Base-by-base conservation (phyloP, 768 basidiomycete species). In the Podaxis carcinomalis region DNA sequence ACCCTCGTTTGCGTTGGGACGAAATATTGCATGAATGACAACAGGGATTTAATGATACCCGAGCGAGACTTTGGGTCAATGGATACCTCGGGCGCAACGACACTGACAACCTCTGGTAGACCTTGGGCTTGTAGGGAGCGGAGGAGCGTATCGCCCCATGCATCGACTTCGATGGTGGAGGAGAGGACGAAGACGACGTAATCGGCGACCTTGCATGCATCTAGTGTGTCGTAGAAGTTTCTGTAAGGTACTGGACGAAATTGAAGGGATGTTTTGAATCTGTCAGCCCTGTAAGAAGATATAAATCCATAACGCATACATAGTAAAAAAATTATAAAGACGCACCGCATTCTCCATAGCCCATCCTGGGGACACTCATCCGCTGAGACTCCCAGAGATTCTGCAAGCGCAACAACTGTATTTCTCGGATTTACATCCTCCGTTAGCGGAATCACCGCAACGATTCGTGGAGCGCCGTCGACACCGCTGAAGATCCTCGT, bases 1-100 rank as follows among this genome's bases (percentile, higher is more conserved):
- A 98, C 80, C 36, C 88, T 82, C 6, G 80, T 75, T 67, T 95
- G 89, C 23, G 82, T 79, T 1, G 96, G 96, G 62, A 92, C 91
- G 73, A 98, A 99, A 75, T 98, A 98, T 64, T 89, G 88, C 60
- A 95, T 87, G 78, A 98, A 99, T 9, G 95, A 97, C 7, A 96
- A 81, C 4, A 98, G 80, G 1, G 94, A 97, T 75, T 93, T 95
- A 58, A 93, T 75, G 51, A 94, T 82, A 16, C 83, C 84, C 1
- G 84, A 68, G 32, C 84, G 85, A 35, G 83, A 75, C 74, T 93
- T 93, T 4, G 75, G 65, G 59, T 88, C 89, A 44, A 84, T 71
- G 2, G 76, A 67, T 11, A 75, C 62, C 58, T 83, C 77, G 5
- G 87, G 80, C 16, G 87, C 78, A 47, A 93, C 81, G 23, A 90